phyloP scores from a whole-genome alignment of 345 rosid species.

The Jatropha curcas region DNA sequence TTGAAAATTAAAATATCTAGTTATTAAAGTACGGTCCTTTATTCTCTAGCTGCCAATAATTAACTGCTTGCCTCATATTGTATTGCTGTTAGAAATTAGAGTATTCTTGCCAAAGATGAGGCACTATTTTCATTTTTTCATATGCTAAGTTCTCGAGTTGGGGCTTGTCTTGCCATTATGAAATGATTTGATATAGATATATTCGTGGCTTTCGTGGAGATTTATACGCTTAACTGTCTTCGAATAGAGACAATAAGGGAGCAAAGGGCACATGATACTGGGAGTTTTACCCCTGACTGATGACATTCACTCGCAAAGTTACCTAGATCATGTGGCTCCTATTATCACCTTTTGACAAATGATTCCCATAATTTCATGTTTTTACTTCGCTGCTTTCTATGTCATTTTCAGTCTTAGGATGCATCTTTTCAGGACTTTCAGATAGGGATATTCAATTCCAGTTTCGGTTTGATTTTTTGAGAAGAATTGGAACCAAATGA shows the following conservation, averaged over 20 bases:
- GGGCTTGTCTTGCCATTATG: too few species aligned
- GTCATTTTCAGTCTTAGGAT: conserved; percentile 1
- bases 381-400: background rate
- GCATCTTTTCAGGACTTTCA: background rate
- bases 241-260: background rate
- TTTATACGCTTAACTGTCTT: background rate
- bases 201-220: background rate
- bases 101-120: background rate
- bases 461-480: too few species aligned
- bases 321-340: background rate
- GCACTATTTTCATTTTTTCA: background rate
- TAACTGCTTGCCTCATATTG: too few species aligned
- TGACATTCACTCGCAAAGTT: background rate
- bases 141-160: background rate
- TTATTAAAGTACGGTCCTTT: too few species aligned
- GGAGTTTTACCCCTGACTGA: background rate
- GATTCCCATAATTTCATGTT: background rate
- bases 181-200: too few species aligned
- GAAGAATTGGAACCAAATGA: too few species aligned
- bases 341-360: background rate
- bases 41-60: too few species aligned
- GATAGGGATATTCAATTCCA: too few species aligned
- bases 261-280: conserved; percentile 7
- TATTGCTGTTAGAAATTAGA: background rate
- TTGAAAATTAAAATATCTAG: too few species aligned